These are phyloP conservation scores for Podaxis rugospora DNA, from an alignment of 768 basidiomycete genomes.

Conservation along the genomic window DNA sequence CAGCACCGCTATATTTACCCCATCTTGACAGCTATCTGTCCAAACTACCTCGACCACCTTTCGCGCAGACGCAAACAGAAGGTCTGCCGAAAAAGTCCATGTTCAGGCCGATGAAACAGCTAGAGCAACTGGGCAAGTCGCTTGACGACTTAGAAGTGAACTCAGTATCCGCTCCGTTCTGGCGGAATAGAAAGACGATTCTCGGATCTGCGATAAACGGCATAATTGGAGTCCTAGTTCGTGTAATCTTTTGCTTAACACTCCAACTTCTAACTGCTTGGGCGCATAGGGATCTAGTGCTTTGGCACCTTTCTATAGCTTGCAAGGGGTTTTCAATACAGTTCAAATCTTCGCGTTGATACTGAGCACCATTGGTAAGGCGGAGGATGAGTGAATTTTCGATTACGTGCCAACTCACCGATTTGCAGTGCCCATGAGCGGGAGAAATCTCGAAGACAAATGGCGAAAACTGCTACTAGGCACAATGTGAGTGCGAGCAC, in stretches of 20 bases:
- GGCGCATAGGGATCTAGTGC: conserved; percentile 59
- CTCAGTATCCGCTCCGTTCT: conserved; percentile 38
- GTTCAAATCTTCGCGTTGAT: conserved; percentile 71
- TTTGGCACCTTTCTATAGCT: conserved; percentile 62
- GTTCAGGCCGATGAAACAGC: conserved; percentile 61
- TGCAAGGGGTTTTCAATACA: conserved; percentile 65
- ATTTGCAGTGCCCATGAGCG: conserved; percentile 33
- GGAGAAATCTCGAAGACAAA: conserved; percentile 33
- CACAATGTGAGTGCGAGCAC: conserved; percentile 48
- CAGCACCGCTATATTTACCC: conserved; percentile 57
- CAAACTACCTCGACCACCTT: conserved; percentile 37
- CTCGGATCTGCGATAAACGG: conserved; percentile 41
- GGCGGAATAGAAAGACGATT: conserved; percentile 52
- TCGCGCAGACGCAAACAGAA: conserved; percentile 21
- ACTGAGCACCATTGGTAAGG: conserved; percentile 58
- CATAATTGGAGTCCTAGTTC: conserved; percentile 53
- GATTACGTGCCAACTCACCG: not conserved
- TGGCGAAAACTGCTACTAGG: conserved; percentile 63
- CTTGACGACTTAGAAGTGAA: conserved; percentile 63
- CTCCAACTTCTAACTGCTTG: conserved; percentile 1
- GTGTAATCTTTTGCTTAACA: conserved; percentile 14
- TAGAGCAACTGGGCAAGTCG: conserved; percentile 42
- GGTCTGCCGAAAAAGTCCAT: conserved; percentile 22
- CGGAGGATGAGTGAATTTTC: not conserved
- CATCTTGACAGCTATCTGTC: conserved; percentile 57